These are phyloP conservation scores for Singerocomus inundabilis DNA, from an alignment of 1,284 basidiomycete species.

Conservation along the genomic window DNA sequence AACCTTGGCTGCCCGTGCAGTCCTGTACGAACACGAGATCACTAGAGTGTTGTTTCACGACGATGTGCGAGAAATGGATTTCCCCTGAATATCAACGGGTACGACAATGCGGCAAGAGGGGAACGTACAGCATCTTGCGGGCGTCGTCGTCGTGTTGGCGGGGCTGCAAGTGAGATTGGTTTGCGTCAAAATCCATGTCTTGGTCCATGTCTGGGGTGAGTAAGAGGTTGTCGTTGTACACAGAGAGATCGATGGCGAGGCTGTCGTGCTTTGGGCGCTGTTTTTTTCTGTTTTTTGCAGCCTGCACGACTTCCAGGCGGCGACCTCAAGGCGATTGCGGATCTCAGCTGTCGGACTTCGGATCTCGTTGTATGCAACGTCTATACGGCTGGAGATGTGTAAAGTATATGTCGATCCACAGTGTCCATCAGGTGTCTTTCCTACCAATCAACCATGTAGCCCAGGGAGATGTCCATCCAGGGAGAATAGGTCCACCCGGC, in stretches of 20 bases:
- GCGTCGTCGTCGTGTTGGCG: slow-evolving; percentile 40
- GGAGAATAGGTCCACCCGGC: slow-evolving; percentile 53
- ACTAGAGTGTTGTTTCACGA: slow-evolving; percentile 40
- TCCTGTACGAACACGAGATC: slow-evolving; percentile 90
- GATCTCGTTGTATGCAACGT: slow-evolving; percentile 24
- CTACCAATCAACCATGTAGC: slow-evolving; percentile 57
- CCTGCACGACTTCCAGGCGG: slow-evolving; percentile 26
- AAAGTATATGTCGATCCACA: slow-evolving; percentile 4
- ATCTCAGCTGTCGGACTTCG: slow-evolving; percentile 36
- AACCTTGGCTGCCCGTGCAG: slow-evolving; percentile 86
- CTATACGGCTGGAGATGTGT: slow-evolving; percentile 14
- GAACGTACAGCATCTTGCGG: slow-evolving; percentile 80
- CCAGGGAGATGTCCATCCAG: slow-evolving; percentile 57
- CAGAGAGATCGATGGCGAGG: slow-evolving; percentile 17
- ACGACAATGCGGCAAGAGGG: slow-evolving; percentile 5
- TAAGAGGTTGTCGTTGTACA: slow-evolving; percentile 10
- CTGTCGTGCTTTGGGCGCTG: slow-evolving; percentile 3
- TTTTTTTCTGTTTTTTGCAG: slow-evolving; percentile 14
- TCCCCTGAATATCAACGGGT: slow-evolving; percentile 5
- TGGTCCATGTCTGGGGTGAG: slow-evolving; percentile 57
- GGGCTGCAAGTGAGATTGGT: slow-evolving; percentile 35
- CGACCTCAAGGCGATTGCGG: slow-evolving; percentile 39
- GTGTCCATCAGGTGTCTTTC: slow-evolving; percentile 37
- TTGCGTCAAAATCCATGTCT: slow-evolving; percentile 67
- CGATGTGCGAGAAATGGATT: slow-evolving; percentile 8